Percentiles rank a stretch among this genome's conserved stretches.
Evolutionary conservation across 2,329 filamentous ascomycete species (phyloP).

Genomic region (Raffaelea arxii): DNA sequence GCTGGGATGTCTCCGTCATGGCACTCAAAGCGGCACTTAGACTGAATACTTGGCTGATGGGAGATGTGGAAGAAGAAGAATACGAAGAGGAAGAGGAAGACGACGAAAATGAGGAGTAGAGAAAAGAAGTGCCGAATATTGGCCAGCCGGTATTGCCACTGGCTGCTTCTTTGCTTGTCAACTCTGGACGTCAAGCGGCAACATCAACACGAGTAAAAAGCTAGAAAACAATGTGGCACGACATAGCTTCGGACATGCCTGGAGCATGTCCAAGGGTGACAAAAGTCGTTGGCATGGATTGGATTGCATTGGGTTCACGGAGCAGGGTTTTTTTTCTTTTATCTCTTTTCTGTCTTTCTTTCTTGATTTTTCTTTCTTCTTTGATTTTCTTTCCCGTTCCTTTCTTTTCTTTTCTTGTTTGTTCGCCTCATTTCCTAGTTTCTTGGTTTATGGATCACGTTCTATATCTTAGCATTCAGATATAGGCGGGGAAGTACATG

Average conservation of each 20-base stretch:
- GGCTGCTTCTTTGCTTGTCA: no score
- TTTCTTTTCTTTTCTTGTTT: background rate
- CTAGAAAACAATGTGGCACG: no score
- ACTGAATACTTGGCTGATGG: slow-evolving; percentile 32
- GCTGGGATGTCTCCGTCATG: slow-evolving; percentile 34
- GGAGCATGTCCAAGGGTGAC: no score
- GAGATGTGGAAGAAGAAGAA: background rate
- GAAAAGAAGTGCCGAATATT: no score
- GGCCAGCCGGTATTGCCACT: no score
- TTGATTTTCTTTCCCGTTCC: background rate
- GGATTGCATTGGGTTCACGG: no score
- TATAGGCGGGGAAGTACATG: no score
- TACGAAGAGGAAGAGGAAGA: background rate
- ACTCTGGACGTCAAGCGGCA: no score
- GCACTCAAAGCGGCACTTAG: slow-evolving; percentile 26
- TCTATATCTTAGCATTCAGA: no score
- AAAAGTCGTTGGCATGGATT: no score
- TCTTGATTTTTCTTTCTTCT: background rate
- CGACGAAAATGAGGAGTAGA: background rate
- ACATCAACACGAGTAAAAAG: no score
- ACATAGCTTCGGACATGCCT: no score
- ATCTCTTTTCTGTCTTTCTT: background rate
- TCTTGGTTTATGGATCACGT: background rate
- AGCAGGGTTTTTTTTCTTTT: background rate
- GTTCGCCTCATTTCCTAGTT: background rate